Evolutionary conservation across 1,284 basidiomycete genomes (phyloP).

Genomic region (Ustilago cynodontis): DNA sequence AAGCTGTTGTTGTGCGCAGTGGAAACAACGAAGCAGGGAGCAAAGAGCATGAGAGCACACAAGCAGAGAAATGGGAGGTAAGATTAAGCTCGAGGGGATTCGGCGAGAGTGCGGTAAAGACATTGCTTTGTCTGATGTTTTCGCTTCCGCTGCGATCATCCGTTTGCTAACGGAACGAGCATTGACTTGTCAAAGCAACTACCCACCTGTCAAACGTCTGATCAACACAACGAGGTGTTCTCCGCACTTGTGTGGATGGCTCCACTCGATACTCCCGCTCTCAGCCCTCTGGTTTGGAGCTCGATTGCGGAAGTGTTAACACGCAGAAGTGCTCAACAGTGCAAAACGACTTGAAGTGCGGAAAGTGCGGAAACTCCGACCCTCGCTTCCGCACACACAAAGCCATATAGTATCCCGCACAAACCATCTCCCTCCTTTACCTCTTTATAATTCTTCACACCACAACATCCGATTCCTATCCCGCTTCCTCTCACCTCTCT

Average conservation of each 20-base stretch:
- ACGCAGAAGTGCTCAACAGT: not conserved
- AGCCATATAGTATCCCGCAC: conserved; percentile 9
- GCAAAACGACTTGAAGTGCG: too few species aligned
- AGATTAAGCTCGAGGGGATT: not conserved
- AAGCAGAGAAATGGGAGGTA: not conserved
- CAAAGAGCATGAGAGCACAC: too few species aligned
- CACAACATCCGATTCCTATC: too few species aligned
- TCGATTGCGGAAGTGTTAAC: not conserved
- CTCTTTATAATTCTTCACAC: too few species aligned
- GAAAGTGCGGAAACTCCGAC: not conserved
- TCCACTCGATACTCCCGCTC: not conserved
- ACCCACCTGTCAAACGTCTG: not conserved
- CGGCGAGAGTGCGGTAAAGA: not conserved
- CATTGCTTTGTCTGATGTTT: not conserved
- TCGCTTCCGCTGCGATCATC: not conserved
- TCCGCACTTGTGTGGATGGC: not conserved
- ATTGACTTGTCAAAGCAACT: not conserved
- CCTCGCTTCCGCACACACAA: conserved; percentile 1
- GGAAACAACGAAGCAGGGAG: not conserved
- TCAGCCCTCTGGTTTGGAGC: not conserved
- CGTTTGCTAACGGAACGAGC: not conserved
- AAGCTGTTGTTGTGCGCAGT: not conserved
- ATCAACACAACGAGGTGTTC: not conserved
- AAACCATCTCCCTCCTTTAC: not conserved
- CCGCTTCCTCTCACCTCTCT: not conserved